Base-by-base conservation (phyloP, 2,329 filamentous ascomycete genomes). In the Scopulariopsis brevicaulis region DNA sequence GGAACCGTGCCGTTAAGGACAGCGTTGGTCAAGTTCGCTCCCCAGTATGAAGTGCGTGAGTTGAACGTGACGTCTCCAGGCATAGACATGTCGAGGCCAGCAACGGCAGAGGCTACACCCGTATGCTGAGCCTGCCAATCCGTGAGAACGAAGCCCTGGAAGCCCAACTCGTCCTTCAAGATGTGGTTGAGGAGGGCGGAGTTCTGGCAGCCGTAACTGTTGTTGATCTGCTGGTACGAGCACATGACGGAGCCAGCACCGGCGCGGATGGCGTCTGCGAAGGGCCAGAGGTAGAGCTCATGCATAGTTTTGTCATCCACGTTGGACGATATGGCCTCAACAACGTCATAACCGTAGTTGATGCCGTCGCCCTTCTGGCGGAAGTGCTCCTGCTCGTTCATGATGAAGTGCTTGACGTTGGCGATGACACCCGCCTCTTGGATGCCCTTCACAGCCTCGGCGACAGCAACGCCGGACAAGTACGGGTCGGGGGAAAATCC, bases 1-100 rank as follows among this genome's bases (percentile, higher is more conserved):
- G 93, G 90, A 35, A 97, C 75, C 0, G 91, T 96, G 40, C 92
- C 92, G 67, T 97, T 96, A 64, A 96, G 72, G 6, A 96, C 85
- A 1, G 89, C 89, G 55, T 96, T 75, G 1, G 93, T 96, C 64
- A 97, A 71, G 71, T 97, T 97, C 32, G 85, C 75, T 12, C 93
- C 93, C 87, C 89, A 96, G 76, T 78, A 95, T n/a, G 85, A 86
- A 55, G 73, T 71, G 8, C 88, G 88, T 4, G 80, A 83, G 70
- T 87, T 83, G 74, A 96, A 96, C 22, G 73, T 63, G 1, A 87
- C 87, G 67, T 96, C 93, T 58, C 90, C 89, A 1, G 88, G 88
- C 90, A 94, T 94, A 18, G 80, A 80, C 88, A 94, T 91, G 69
- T 95, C 90, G 25, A 94, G 75, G 46, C 89, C 90, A 25, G 88